A percentile compares a stretch with the other conserved stretches of the same genome.
Conservation (phyloP, 78 protist genomes). For the Parvularia atlantis region DNA sequence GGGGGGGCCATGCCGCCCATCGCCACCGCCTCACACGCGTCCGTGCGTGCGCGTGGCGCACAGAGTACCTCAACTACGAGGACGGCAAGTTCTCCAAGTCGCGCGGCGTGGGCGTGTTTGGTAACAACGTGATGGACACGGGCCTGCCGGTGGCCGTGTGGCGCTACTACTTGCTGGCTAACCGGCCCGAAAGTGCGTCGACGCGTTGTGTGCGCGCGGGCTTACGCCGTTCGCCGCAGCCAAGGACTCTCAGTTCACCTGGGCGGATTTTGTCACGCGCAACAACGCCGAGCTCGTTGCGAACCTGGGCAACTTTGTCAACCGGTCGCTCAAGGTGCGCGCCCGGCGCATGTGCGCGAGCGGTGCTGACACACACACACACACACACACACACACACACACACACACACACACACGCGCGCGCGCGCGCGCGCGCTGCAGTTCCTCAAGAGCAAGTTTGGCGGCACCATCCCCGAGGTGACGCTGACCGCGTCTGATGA, state of each 20-base stretch:
- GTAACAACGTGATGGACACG: constrained; percentile 56
- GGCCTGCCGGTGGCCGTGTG: constrained; percentile 60
- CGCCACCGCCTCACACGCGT: too few relatives aligned
- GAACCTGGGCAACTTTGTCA: constrained; percentile 73
- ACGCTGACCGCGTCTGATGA: too few relatives aligned
- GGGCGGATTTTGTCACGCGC: constrained; percentile 27
- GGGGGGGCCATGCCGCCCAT: too few relatives aligned
- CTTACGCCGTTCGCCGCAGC: not conserved
- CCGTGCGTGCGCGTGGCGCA: too few relatives aligned
- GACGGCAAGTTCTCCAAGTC: constrained; percentile 69
- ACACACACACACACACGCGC: constrained; percentile 1
- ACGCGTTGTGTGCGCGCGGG: constrained; percentile 28
- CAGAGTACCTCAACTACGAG: constrained; percentile 77
- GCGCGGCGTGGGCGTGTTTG: constrained; percentile 78
- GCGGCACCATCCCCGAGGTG: not conserved
- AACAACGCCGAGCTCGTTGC: constrained; percentile 56
- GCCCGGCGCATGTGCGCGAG: constrained; percentile 6
- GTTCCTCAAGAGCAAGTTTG: not conserved
- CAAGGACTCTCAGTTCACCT: not conserved
- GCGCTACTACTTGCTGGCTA: constrained; percentile 61
- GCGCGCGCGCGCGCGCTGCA: not conserved
- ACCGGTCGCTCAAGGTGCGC: constrained; percentile 43
- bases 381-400: constrained; percentile 3
- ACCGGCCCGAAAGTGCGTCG: constrained; percentile 66
- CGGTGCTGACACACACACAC: not conserved